Percentiles rank a stretch among this genome's conserved stretches.
phyloP scores from a whole-genome alignment of 495 filamentous ascomycete species.

The Viridothelium virens region DNA sequence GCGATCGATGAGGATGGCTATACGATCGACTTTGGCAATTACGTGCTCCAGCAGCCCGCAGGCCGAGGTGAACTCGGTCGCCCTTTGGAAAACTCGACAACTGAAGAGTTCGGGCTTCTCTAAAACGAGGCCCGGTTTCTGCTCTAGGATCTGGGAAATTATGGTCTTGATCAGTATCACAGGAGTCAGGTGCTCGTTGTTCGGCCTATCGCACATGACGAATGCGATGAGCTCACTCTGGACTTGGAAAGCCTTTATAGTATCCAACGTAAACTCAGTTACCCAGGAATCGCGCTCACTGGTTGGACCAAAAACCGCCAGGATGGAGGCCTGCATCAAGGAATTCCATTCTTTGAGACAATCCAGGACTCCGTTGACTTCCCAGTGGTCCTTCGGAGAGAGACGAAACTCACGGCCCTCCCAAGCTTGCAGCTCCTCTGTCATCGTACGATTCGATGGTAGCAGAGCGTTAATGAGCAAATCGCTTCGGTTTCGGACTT shows the following conservation, averaged over 20 bases:
- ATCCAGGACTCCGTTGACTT: conserved; percentile 11
- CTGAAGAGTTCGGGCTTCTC: neutral
- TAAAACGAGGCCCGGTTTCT: conserved; percentile 1
- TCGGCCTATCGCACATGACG: neutral
- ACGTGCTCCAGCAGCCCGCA: too few species aligned
- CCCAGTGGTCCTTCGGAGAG: conserved; percentile 14
- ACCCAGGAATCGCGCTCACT: conserved; percentile 10
- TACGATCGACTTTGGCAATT: too few species aligned
- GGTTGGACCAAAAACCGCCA: neutral
- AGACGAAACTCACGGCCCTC: neutral
- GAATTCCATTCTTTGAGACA: neutral
- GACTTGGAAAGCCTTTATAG: neutral
- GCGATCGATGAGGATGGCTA: too few species aligned
- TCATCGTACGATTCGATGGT: too few species aligned
- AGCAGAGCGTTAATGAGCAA: too few species aligned
- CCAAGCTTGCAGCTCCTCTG: neutral
- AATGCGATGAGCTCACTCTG: neutral
- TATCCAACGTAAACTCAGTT: conserved; percentile 5
- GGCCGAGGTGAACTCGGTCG: too few species aligned
- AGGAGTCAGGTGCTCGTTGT: neutral
- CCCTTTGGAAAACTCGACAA: too few species aligned
- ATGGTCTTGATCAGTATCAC: neutral
- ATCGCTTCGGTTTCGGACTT: too few species aligned
- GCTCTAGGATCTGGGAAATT: neutral
- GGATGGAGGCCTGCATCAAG: neutral